Base-by-base conservation (phyloP, 768 basidiomycete species). In the Crassisporium funariophilum region DNA sequence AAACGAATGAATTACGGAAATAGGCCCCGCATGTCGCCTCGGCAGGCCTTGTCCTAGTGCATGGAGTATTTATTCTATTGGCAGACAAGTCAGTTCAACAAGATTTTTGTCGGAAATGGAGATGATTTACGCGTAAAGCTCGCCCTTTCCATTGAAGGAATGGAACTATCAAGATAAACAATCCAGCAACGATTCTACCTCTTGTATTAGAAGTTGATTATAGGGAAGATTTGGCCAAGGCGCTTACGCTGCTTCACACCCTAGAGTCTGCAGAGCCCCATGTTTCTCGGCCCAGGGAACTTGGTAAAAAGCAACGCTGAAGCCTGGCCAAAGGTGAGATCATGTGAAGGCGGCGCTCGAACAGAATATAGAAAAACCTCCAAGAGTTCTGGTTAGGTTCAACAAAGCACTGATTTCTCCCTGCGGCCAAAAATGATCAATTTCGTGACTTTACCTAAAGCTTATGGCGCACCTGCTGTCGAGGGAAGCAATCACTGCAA, bases 291-390 rank as follows among this genome's bases (percentile, higher is more conserved):
- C 82, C 83, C 84, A 84, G 4, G 79, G 79, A 3, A 84, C 74
- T 58, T 86, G 83, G 61, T 79, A 86, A 62, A 79, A 84, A 1
- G 83, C 79, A 15, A 86, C 82, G 38, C 74, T 74, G 57, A 85
- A 85, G 2, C 82, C 75, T 72, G 31, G 1, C 24, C 13, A 44
- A 16, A 8, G 13, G 19, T 19, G 5, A 35, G 21, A 35, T 17
- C 9, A 35, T 11, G 29, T 16, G 11, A 20, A 35, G n/a, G 40
- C 19, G 19, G 5, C 15, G 11, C 35, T 21, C 17, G 13, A 39
- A 22, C 21, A 17, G 16, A 24, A 22, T 16, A 7, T 15, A 21
- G 4, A 50, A 63, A 13, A 48, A 70, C 74, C 82, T 34, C 81
- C 82, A 15, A 84, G 66, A 1, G 68, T 70, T 37, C 84, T 71